Base-by-base conservation (phyloP, 164 flowering plant species). In the Vitis labrusca region DNA sequence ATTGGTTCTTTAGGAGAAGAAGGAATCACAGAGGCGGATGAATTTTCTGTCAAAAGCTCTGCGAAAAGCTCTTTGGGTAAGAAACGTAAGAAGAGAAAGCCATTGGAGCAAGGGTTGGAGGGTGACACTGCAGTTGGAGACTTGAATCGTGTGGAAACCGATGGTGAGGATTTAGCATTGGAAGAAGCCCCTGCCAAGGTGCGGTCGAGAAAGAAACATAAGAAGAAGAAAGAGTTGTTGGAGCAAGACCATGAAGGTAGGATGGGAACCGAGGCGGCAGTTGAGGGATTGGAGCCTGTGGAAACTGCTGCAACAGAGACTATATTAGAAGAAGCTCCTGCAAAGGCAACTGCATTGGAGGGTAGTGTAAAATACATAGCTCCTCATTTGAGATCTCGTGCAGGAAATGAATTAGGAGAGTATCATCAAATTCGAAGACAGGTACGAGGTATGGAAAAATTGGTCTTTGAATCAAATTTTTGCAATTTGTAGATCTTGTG, bases 381-480 rank as follows among this genome's bases (percentile, higher is more conserved):
- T 80, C 99, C 98, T 56, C 95, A 89, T 70, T 73, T 89, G 74
- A 89, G 98, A 79, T 52, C 85, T 65, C 79, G n/a, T 50, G 74
- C 65, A 9, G 73, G 80, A 61, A 81, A 65, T 75, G 92, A 88
- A 58, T 80, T 88, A 12, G 88, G 80, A 71, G 97, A 92, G 75
- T 54, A 79, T 70, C 66, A 79, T 71, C 90, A 87, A 78, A 74
- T 84, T 10, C 93, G 98, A 44, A 88, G 87, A 72, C 81, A 81
- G 19, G 66, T 95, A 44, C 77, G 89, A 77, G 98, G 98, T 94
- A 80, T 62, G 79, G 16, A 48, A 49, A 19, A 61, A 53, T 47
- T 2, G 23, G 8, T 59, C 10, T 27, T 47, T 15, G 27, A 23
- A 23, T 23, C 27, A 23, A 23, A 1, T 23, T 23, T 23, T 23